Evolutionary conservation across 2,329 filamentous ascomycete species (phyloP).

Genomic region (Monosporascus sp.): DNA sequence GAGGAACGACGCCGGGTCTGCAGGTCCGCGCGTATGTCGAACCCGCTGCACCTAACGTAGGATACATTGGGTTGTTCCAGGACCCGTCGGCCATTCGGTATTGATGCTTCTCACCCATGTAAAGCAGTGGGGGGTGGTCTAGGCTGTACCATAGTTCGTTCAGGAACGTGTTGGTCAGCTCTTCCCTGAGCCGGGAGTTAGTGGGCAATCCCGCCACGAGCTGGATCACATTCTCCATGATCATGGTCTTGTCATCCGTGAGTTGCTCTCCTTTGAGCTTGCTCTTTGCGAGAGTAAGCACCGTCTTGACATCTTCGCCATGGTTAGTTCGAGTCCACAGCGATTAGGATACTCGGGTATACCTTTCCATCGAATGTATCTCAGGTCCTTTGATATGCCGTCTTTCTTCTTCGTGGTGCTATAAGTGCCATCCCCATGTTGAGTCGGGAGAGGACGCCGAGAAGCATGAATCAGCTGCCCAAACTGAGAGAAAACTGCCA

Average conservation of each 20-base stretch:
- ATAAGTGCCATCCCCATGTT: conserved; percentile 60
- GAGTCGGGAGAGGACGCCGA: conserved; percentile 55
- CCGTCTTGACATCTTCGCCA: conserved; percentile 54
- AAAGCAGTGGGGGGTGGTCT: conserved; percentile 66
- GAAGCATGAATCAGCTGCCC: conserved; percentile 41
- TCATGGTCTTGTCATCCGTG: conserved; percentile 69
- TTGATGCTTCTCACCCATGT: conserved; percentile 54
- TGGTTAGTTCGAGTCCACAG: conserved; percentile 3
- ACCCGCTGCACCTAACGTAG: conserved; percentile 61
- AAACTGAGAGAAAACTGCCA: conserved; percentile 28
- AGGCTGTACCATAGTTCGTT: conserved; percentile 65
- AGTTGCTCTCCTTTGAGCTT: conserved; percentile 59
- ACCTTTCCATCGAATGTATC: conserved; percentile 45
- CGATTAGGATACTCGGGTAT: conserved; percentile 13
- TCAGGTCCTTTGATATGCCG: conserved; percentile 52
- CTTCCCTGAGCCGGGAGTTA: conserved; percentile 54
- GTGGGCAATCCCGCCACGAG: conserved; percentile 61
- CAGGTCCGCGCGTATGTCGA: conserved; percentile 63
- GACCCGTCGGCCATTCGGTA: conserved; percentile 68
- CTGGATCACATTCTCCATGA: conserved; percentile 70
- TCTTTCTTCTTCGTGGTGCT: conserved; percentile 41
- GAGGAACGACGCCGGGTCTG: conserved; percentile 51
- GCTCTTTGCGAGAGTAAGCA: conserved; percentile 54
- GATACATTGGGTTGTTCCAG: conserved; percentile 63
- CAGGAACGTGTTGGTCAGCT: conserved; percentile 64